Evolutionary conservation across 1,284 basidiomycete genomes (phyloP), one percentile per base, ranked within the genome.

Genomic region (Mycena citricolor): DNA sequence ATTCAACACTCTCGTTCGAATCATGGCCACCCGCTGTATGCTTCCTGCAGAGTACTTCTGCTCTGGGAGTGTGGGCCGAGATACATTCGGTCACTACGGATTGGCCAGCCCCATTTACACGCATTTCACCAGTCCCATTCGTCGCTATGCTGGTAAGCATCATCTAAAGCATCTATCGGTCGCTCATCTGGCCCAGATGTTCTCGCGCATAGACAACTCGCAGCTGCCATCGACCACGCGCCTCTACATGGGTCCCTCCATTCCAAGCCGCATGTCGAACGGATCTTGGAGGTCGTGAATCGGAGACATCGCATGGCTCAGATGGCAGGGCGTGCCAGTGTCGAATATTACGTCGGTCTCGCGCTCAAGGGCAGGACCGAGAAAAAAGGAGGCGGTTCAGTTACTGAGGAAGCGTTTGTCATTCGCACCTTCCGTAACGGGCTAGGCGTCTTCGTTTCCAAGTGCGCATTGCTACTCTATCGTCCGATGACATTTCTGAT

Each of bases 21-120:
- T 99, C 66, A 98, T 99, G 94, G 94, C 97, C 2, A 99, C 97
- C 2, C 76, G 97, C 14, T 99, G 97, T 64, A 98, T 99, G 97
- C 75, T 98, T 14, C 87, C 94, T 0, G 97, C 97, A 21, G 97
- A 99, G 65, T 99, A 99, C 66, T 98, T 99, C 68, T 94, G 91
- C 61, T 89, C 94, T 1, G 97, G 97, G 8, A 93, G 89, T 55
- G 93, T 98, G 4, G 83, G 86, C 0, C 81, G 87, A 47, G 94
- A 97, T 57, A 87, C 91, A 0, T 99, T 97, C 62, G 86, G 89
- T 2, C 97, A 99, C 67, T 99, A 99, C 62, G 97, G 97, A 42
- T 79, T 99, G 14, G 97, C 97, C 0, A 94, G 83, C 57, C 81
- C 87, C 0, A 99, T 99, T 55, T 99, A 99, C 67, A 99, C 97